phyloP scores from a whole-genome alignment of 495 filamentous ascomycete species.

The Lophium mytilinum region DNA sequence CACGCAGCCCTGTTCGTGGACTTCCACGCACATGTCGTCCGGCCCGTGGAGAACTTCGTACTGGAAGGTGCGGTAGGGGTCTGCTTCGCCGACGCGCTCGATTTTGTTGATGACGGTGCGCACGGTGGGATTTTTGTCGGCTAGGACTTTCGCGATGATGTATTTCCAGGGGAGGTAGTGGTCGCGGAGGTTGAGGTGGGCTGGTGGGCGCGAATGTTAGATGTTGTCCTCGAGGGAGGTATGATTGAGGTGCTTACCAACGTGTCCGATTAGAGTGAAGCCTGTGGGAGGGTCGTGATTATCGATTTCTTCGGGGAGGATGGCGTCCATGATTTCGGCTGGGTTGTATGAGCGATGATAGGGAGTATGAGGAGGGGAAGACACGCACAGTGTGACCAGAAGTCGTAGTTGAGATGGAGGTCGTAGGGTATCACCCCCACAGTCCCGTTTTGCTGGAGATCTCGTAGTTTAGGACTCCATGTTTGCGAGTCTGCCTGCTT shows the following conservation, averaged over 20 bases:
- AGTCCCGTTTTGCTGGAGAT: slow-evolving; percentile 57
- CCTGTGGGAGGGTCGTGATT: slow-evolving; percentile 74
- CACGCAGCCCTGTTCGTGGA: slow-evolving; percentile 53
- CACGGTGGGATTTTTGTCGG: slow-evolving; percentile 77
- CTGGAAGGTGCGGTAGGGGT: slow-evolving; percentile 81
- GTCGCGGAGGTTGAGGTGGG: slow-evolving; percentile 84
- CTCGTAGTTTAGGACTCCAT: slow-evolving; percentile 60
- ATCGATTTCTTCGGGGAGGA: slow-evolving; percentile 43
- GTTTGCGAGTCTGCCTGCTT: slow-evolving; percentile 56
- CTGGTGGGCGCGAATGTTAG: slow-evolving; percentile 27
- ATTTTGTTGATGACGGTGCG: slow-evolving; percentile 93
- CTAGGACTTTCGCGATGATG: slow-evolving; percentile 71
- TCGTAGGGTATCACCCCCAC: slow-evolving; percentile 65
- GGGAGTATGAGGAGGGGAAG: not conserved
- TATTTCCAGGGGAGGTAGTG: slow-evolving; percentile 72
- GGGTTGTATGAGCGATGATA: not conserved
- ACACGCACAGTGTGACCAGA: slow-evolving; percentile 71
- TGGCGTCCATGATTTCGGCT: slow-evolving; percentile 75
- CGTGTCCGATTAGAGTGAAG: slow-evolving; percentile 80
- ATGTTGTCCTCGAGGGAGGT: not conserved
- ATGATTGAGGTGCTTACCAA: slow-evolving; percentile 47
- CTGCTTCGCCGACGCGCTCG: slow-evolving; percentile 75
- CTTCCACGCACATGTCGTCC: slow-evolving; percentile 69
- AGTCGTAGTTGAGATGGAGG: slow-evolving; percentile 68
- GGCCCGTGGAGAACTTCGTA: slow-evolving; percentile 86